Base-by-base conservation (phyloP, 2,329 filamentous ascomycete species). In the Diaporthe aspalathi region DNA sequence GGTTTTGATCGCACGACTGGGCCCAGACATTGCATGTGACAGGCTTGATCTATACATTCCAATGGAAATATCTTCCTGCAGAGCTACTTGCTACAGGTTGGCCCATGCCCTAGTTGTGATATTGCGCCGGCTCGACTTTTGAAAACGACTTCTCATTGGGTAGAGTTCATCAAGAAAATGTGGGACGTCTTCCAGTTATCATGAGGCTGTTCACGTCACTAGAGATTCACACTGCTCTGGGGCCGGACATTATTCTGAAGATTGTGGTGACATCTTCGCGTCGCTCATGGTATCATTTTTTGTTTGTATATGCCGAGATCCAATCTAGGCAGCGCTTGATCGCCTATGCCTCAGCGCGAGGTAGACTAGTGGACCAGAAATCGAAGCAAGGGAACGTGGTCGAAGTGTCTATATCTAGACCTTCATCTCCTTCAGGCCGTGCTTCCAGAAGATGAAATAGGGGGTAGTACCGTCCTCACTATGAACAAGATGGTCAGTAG, bases 361-460 rank as follows among this genome's bases (percentile, higher is more conserved):
- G 45, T 27, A 50, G 60, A 38, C 60, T 50, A 49, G 45, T 65
- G 60, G 65, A 67, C 62, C 32, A 22, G 50, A 32, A 66, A 66
- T 67, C 50, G 50, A 60, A 60, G 65, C 43, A 57, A 68, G 56
- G 7, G 45, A 27, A 29, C 27, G 38, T 60, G 49, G 24, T 14
- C 14, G 11, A 56, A 35, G 52, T n/a, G 16, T 54, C 29, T 32
- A 24, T 50, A 20, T 50, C 27, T 95, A 99, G 78, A 98, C 94
- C 93, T 99, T 98, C 88, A 90, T 91, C 87, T 92, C 92, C 78
- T 86, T 87, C 75, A 98, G 85, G 80, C 95, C 96, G 86, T 98
- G 93, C 91, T 98, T 98, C 95, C 95, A 98, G 86, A 97, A 86
- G 76, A 90, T 93, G 79, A 97, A 88, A 82, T 89, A 99, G 73